phyloP scores from a whole-genome alignment of 768 basidiomycete species.

The Tulasnella calospora region DNA sequence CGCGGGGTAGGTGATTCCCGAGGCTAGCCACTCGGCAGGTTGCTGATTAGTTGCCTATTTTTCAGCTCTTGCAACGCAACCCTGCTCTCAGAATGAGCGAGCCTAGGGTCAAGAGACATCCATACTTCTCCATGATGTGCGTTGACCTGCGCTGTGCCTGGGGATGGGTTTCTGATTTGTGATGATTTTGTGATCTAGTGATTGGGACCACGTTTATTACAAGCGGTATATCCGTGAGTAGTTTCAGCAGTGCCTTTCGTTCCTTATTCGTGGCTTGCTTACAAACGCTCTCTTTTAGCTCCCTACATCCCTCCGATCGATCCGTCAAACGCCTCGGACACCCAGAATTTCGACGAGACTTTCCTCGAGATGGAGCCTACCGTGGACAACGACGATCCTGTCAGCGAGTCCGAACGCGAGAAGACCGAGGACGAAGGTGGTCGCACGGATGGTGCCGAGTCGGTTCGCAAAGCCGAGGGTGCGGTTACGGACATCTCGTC shows the following conservation, averaged over 20 bases:
- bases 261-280: conserved; percentile 23
- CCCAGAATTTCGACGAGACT: conserved; percentile 94
- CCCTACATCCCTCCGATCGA: conserved; percentile 92
- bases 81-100: conserved; percentile 87
- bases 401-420: conserved; percentile 30
- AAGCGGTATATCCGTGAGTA: conserved; percentile 86
- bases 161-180: conserved; percentile 25
- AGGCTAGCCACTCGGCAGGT: background rate
- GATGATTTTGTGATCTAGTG: conserved; percentile 45
- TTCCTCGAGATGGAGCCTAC: conserved; percentile 95
- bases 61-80: conserved; percentile 87
- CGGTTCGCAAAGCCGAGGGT: conserved; percentile 31
- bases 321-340: conserved; percentile 87
- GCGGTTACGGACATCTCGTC: background rate
- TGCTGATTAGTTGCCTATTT: conserved; percentile 6
- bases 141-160: background rate
- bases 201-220: conserved; percentile 91
- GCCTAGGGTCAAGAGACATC: conserved; percentile 87
- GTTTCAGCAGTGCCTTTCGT: conserved; percentile 29
- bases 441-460: conserved; percentile 55
- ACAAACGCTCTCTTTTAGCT: conserved; percentile 44
- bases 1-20: conserved; percentile 63
- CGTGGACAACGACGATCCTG: conserved; percentile 52
- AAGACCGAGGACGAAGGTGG: conserved; percentile 31
- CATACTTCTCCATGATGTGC: conserved; percentile 92